Conservation (phyloP, 306 rosid genomes). For the Prinsepia uniflora region DNA sequence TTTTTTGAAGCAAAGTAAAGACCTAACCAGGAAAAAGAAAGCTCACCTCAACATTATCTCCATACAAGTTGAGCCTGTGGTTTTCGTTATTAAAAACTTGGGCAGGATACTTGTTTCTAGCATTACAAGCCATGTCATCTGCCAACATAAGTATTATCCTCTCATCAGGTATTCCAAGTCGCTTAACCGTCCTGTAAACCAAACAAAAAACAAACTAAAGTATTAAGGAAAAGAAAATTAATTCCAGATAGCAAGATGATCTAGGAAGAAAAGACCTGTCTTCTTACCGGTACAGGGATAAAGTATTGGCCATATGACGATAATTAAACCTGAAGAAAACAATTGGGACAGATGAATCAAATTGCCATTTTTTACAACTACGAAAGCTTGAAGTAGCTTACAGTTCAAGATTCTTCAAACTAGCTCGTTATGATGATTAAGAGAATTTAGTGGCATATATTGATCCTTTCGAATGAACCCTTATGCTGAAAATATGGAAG, state of each 20-base stretch:
- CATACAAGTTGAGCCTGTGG: conserved; percentile 86
- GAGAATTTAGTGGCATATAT: not conserved
- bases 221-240: conserved; percentile 3
- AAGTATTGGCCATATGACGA: conserved; percentile 95
- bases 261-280: not conserved
- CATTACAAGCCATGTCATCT: conserved; percentile 98
- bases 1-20: not conserved
- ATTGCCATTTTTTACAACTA: conserved; percentile 9
- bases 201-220: conserved; percentile 9
- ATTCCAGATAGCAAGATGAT: not conserved
- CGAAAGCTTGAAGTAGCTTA: not conserved
- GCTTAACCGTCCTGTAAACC: conserved; percentile 79
- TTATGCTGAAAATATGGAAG: not conserved
- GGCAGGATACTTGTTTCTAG: conserved; percentile 92
- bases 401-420: not conserved
- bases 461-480: not conserved
- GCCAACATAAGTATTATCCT: conserved; percentile 96
- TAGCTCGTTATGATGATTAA: not conserved
- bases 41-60: conserved; percentile 93
- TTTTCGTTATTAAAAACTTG: conserved; percentile 96
- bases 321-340: conserved; percentile 78
- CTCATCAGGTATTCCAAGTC: conserved; percentile 97
- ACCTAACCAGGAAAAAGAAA: conserved; percentile 10
- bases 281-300: conserved; percentile 75
- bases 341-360: conserved; percentile 16